Evolutionary conservation across 192 early-diverging fungal species (phyloP).

Genomic region (Gonapodya prolifera): DNA sequence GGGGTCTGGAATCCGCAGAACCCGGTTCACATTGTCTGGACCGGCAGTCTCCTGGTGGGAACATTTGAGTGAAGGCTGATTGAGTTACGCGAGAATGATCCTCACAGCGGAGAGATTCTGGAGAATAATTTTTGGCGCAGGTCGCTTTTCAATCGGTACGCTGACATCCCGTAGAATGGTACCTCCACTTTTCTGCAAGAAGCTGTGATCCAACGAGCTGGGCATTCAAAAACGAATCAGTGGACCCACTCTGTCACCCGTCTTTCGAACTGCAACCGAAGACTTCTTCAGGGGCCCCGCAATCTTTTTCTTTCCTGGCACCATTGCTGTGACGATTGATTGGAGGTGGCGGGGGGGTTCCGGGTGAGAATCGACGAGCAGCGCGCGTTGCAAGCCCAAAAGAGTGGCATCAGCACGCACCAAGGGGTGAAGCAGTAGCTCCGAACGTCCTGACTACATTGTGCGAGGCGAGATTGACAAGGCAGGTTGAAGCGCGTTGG

Average conservation of each 20-base stretch:
- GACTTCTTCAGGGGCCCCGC: not conserved
- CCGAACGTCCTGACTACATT: not conserved
- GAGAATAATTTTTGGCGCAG: not conserved
- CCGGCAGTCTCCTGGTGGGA: no score
- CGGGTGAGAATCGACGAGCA: not conserved
- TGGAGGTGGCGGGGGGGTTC: not conserved
- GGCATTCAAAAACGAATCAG: no score
- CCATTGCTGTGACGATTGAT: not conserved
- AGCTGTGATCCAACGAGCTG: no score
- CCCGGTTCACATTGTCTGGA: no score
- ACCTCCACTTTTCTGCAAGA: no score
- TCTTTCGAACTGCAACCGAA: not conserved
- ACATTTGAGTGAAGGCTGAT: no score
- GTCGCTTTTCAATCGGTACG: not conserved
- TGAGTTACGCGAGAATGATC: no score
- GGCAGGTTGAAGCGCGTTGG: not conserved
- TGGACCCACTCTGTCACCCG: not conserved
- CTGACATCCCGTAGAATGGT: not conserved
- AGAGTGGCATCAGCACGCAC: not conserved
- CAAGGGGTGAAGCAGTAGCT: not conserved
- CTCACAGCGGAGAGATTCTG: not conserved
- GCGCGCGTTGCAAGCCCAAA: not conserved
- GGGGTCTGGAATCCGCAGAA: no score
- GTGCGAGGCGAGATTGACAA: not conserved
- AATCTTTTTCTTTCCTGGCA: not conserved